Evolutionary conservation across 345 rosid genomes (phyloP), one percentile per base, ranked within the genome.

Genomic region (Citrus sp.): DNA sequence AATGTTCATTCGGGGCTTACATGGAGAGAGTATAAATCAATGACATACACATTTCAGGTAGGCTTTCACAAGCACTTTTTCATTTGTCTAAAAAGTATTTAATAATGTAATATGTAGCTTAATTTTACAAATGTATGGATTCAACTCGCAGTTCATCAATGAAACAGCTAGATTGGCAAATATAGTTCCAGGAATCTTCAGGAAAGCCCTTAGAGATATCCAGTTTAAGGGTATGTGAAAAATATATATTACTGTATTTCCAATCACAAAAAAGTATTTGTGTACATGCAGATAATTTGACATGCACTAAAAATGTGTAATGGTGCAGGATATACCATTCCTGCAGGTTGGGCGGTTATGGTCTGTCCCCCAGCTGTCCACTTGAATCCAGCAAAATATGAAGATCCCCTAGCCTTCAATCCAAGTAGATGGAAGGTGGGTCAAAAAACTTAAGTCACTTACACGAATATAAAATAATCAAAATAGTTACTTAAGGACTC

Each of bases 291-390:
- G 63, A 59, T 27, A 60, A 49, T 67, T 32, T 24, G 22, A 59
- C 32, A 56, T 19, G 28, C 2, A 59, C 40, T 64, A 67, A 37
- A 79, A 12, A 58, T 65, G 81, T 28, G 59, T 58, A 59, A 73
- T 68, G 67, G 70, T 84, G 87, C 90, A 96, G 99, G 90, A 80
- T 88, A 87, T 85, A 94, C 97, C 64, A 89, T 96, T 84, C 98
- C 98, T 70, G 91, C 92, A n/a, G 94, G 90, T 28, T 95, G 98
- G 98, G 92, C 88, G 25, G 88, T 95, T 24, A 93, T 92, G 97
- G 93, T 95, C 40, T 91, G 95, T 82, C 98, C 98, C 68, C 98
- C 98, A 30, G 98, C 98, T 30, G 92, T 95, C 67, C 97, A 95
- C 87, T 85, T 93, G 84, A 91, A 89, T 86, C 93, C 92, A 68